Base-by-base conservation (phyloP, 371 early-diverging fungal species). In the Dichotomocladium elegans region DNA sequence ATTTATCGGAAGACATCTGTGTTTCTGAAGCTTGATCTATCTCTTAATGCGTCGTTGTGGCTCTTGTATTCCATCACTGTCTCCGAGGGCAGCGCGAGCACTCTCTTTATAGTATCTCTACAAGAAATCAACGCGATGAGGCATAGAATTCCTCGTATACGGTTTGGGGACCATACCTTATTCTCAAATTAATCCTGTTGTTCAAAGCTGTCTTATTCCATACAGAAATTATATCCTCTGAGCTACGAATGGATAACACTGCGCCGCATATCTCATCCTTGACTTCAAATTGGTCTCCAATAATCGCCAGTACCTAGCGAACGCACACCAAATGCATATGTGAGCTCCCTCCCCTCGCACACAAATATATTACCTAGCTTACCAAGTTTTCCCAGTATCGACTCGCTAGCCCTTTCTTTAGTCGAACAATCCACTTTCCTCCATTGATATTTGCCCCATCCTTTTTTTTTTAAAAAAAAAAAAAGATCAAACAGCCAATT, bases 371-470 rank as follows among this genome's bases (percentile, higher is more conserved):
- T 43, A 10, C 25, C 1, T 27, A 15, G 58, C 68, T 46, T 66
- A 88, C 90, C 74, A 92, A 68, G 45, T 77, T 76, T 69, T 95
- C 98, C 98, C 98, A 98, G 61, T 95, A 92, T 19, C 99, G 79
- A 51, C 88, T 83, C 26, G 95, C 88, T 22, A 97, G 71, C 2
- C 95, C 96, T 72, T 98, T 97, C 68, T 90, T 93, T 37, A 98
- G 66, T 60, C 97, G 78, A 6, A 97, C 89, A 57, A 97, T 95
- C 96, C 96, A 97, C 63, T 98, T 98, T 45, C 99, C 99, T 34
- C 99, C 99, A 51, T 82, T 80, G 43, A 91, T 82, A 71, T 96
- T 99, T 40, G 81, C 86, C 17, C 85, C 72, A 57, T 94, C 95
- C 80, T 85, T 21, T 3, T 10, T 33, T 33, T n/a, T n/a, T n/a